phyloP scores from a whole-genome alignment of 2,329 filamentous ascomycete species.

The Penicillium decumbens region DNA sequence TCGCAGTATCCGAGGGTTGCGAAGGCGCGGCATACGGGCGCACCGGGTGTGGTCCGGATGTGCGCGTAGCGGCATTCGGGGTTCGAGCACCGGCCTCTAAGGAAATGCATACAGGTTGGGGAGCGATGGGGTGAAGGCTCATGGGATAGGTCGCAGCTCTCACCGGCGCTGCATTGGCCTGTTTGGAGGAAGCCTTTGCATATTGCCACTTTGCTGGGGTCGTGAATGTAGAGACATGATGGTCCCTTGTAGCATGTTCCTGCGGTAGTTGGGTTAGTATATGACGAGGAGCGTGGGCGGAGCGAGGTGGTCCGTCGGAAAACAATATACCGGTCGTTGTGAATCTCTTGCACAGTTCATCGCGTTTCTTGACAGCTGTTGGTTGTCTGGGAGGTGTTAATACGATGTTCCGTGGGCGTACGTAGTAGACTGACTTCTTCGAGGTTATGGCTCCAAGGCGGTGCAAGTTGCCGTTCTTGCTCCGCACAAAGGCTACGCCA shows the following conservation, averaged over 20 bases:
- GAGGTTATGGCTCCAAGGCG: conserved; percentile 69
- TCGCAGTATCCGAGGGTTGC: conserved; percentile 84
- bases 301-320: conserved; percentile 17
- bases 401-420: conserved; percentile 8
- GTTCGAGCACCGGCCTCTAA: conserved; percentile 85
- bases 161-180: conserved; percentile 69
- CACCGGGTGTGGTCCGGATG: conserved; percentile 68
- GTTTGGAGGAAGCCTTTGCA: conserved; percentile 84
- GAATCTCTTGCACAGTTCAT: conserved; percentile 67
- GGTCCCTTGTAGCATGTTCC: conserved; percentile 82
- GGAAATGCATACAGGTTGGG: conserved; percentile 83
- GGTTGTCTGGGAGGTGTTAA: conserved; percentile 29
- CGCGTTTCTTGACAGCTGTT: conserved; percentile 60
- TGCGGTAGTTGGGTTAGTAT: conserved; percentile 52
- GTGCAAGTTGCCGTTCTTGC: conserved; percentile 82
- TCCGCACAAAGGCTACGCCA: conserved; percentile 77
- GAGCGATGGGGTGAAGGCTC: conserved; percentile 76
- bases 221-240: conserved; percentile 74
- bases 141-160: conserved; percentile 86
- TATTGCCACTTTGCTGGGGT: conserved; percentile 78
- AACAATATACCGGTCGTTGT: conserved; percentile 50
- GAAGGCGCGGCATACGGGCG: conserved; percentile 78
- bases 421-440: conserved; percentile 60
- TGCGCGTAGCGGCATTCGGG: conserved; percentile 82
- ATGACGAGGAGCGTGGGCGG: conserved; percentile 2